These are phyloP conservation scores for Larix sibirica DNA, from an alignment of 83 land plant genomes.

Conservation along the genomic window DNA sequence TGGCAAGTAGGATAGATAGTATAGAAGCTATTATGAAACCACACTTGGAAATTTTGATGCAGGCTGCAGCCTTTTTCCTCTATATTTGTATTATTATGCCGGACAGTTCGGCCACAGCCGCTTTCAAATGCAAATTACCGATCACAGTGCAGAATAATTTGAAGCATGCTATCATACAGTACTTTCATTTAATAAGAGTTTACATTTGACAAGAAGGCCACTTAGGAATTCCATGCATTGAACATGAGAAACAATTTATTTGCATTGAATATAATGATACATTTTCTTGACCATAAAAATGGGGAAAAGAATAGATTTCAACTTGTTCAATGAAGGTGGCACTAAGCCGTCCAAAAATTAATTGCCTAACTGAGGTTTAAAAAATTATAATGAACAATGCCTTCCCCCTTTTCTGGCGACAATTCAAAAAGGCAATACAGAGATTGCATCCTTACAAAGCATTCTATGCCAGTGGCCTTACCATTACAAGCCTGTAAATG, in stretches of 20 bases:
- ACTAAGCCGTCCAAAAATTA: conserved; percentile 12
- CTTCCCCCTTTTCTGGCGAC: neutral
- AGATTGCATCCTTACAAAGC: neutral
- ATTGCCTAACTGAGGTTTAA: neutral
- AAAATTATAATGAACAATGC: conserved; percentile 9
- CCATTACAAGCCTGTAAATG: conserved; percentile 1
- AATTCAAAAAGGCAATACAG: neutral
- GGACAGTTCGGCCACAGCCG: no score
- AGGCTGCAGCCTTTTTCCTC: no score
- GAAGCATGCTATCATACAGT: neutral
- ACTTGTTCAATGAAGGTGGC: neutral
- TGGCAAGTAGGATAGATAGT: no score
- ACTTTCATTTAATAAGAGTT: neutral
- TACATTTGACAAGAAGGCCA: neutral
- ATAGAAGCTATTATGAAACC: no score
- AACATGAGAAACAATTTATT: conserved; percentile 6
- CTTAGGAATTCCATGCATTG: neutral
- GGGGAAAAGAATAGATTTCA: conserved; percentile 17
- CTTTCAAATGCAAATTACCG: no score
- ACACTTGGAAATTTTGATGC: no score
- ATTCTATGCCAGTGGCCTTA: conserved; percentile 1
- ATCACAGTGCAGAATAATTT: neutral
- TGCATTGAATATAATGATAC: conserved; percentile 14
- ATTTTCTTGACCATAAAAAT: conserved; percentile 11
- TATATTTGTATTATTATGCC: no score